Percentiles rank a stretch among this genome's conserved stretches.
Evolutionary conservation across 495 filamentous ascomycete genomes (phyloP).

Genomic region (Penicillium pancosmium): DNA sequence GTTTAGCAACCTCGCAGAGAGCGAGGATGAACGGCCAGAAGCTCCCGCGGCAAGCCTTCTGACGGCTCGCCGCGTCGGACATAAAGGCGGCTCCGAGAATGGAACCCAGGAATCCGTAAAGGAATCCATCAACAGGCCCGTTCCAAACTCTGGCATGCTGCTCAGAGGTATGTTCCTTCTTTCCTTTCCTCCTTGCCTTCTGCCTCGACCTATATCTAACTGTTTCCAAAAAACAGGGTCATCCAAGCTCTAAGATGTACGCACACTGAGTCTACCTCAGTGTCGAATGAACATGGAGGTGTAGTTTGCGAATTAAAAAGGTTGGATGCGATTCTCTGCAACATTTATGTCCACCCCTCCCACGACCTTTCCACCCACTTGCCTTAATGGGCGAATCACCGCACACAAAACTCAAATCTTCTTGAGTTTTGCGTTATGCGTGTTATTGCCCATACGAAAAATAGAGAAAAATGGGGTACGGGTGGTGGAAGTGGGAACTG

Average conservation of each 20-base stretch:
- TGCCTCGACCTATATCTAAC: not conserved
- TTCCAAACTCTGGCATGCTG: conserved; percentile 40
- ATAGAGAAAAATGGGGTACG: too few species aligned
- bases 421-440: conserved; percentile 19
- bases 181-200: not conserved
- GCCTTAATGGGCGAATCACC: not conserved
- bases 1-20: conserved; percentile 81
- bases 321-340: conserved; percentile 37
- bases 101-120: conserved; percentile 40
- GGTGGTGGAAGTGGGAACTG: not conserved
- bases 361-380: conserved; percentile 23
- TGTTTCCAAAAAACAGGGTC: conserved; percentile 32
- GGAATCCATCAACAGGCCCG: conserved; percentile 31
- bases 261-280: conserved; percentile 35
- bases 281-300: conserved; percentile 24
- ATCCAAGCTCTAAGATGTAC: conserved; percentile 49
- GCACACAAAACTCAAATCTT: not conserved
- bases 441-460: too few species aligned
- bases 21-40: conserved; percentile 86
- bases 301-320: conserved; percentile 37
- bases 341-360: conserved; percentile 27
- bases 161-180: conserved; percentile 37
- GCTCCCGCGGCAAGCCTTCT: conserved; percentile 62
- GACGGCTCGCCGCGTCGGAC: conserved; percentile 58
- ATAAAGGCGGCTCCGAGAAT: conserved; percentile 41